These are phyloP conservation scores for Lichtheimia ramosa DNA, from an alignment of 371 early-diverging fungal genomes.

Conservation along the genomic window DNA sequence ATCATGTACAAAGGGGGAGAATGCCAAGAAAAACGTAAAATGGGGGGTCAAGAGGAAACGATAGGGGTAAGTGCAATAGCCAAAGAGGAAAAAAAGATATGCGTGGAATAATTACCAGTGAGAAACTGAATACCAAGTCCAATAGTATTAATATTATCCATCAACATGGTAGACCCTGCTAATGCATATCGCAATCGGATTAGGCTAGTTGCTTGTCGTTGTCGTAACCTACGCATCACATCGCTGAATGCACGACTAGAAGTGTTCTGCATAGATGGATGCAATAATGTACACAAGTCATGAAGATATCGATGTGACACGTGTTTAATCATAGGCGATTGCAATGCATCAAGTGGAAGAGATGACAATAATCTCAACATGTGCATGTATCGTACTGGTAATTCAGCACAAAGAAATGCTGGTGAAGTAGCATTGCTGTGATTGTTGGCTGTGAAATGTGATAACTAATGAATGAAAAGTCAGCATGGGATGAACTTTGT, in stretches of 20 bases:
- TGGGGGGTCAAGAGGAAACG: too few relatives aligned
- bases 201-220: slow-evolving; percentile 37
- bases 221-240: slow-evolving; percentile 32
- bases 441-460: slow-evolving; percentile 18
- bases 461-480: slow-evolving; percentile 6
- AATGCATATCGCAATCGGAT: slow-evolving; percentile 47
- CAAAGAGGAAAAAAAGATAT: slow-evolving; percentile 4
- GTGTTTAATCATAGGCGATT: slow-evolving; percentile 34
- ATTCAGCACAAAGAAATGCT: slow-evolving; percentile 64
- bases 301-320: slow-evolving; percentile 44
- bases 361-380: slow-evolving; percentile 52
- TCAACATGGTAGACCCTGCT: slow-evolving; percentile 14
- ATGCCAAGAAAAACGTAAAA: slow-evolving; percentile 12
- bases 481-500: not conserved
- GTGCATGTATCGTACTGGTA: slow-evolving; percentile 72
- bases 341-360: slow-evolving; percentile 31
- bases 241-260: slow-evolving; percentile 46
- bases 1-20: not conserved
- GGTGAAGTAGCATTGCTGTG: slow-evolving; percentile 43
- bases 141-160: slow-evolving; percentile 53
- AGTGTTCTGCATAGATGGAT: slow-evolving; percentile 35
- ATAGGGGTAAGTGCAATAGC: too few relatives aligned
- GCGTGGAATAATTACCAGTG: slow-evolving; percentile 32
- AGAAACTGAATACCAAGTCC: slow-evolving; percentile 62
- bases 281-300: slow-evolving; percentile 41